Base-by-base conservation (phyloP, 2,329 filamentous ascomycete genomes). In the Blastomyces emzantsi region DNA sequence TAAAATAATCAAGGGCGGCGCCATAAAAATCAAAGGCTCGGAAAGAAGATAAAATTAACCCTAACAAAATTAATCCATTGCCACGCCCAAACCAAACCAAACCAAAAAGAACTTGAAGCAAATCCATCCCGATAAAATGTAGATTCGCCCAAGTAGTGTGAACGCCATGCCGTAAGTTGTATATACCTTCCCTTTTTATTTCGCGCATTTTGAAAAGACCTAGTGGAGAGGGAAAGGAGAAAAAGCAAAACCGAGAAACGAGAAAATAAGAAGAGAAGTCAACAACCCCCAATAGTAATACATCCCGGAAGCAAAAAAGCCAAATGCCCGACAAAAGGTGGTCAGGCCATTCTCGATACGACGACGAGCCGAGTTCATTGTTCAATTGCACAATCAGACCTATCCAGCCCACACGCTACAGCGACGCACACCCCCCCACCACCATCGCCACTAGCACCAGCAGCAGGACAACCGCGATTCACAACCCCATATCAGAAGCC, bases 401-500 rank as follows among this genome's bases (percentile, higher is more conserved):
- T 22, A 36, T 19, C 17, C 33, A 19, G 13, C 30, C 17, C 54
- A 22, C 49, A 25, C 49, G 11, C 4, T 30, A 52, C 11, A 56
- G 8, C 30, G n/a, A 1, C 19, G 54, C 5, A 30, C 1, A 7
- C 19, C 52, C 30, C 15, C 22, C 7, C 30, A 41, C 30, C 6
- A 28, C 15, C 28, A 52, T 22, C 22, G 6, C 49, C 9, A 36
- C 33, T 15, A 57, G 13, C n/a, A 36, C 2, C 30, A 57, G 17
- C 19, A 41, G 33, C n/a, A 41, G 39, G 33, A 49, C 43, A 49
- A 3, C 58, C 15, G 39, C 56, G 13, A 59, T 59, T 59, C 56
- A 59, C 22, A 59, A 47, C 19, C 39, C 56, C 36, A 59, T 59
- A 28, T 59, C 56, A 1, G 52, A 64, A 55, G 41, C 22, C 33